Base-by-base conservation (phyloP, 2,329 filamentous ascomycete species). In the Magnaporthiopsis rhizophila region DNA sequence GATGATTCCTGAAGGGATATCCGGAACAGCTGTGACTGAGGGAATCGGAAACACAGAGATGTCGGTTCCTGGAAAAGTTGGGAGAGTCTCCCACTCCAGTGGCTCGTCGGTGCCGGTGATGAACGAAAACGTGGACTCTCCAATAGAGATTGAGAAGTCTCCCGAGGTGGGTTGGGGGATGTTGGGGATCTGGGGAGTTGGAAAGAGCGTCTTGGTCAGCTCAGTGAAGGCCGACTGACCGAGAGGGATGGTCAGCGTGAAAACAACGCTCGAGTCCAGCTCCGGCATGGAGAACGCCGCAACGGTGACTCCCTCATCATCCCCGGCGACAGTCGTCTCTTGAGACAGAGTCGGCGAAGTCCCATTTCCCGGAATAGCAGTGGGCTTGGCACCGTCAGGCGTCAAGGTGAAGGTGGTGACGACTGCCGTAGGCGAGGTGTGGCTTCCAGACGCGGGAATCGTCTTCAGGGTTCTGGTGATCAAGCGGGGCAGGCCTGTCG, bases 101-200 rank as follows among this genome's bases (percentile, higher is more conserved):
- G 45, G 45, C 45, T 53, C 45, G 8, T 21, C 9, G 7, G 45
- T 53, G 21, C n/a, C 45, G 45, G 61, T 63, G 56, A 63, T 58
- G 53, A 63, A 63, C 32, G 56, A 36, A 15, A 53, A 58, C 28
- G 62, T 63, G 32, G 28, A 58, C 36, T 34, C 53, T 32, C 62
- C 62, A 26, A 63, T 58, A 1, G 62, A 63, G 62, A 63, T 57
- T 5, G 62, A 57, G 53, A 63, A 63, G 50, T 63, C 62, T 34
- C 62, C 62, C 21, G 62, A 58, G 32, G 62, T 58, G 24, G 62
- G 62, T 11, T 36, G 28, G 26, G 36, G n/a, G 11, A 58, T 34
- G 32, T 63, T 53, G 8, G 62, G 62, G 62, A 63, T 56, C 28
- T 45, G n/a, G 8, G 61, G 61, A 3, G n/a, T n/a, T 26, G 56